phyloP scores from a whole-genome alignment of 805 yeast species.

The Saturnispora zaruensis region DNA sequence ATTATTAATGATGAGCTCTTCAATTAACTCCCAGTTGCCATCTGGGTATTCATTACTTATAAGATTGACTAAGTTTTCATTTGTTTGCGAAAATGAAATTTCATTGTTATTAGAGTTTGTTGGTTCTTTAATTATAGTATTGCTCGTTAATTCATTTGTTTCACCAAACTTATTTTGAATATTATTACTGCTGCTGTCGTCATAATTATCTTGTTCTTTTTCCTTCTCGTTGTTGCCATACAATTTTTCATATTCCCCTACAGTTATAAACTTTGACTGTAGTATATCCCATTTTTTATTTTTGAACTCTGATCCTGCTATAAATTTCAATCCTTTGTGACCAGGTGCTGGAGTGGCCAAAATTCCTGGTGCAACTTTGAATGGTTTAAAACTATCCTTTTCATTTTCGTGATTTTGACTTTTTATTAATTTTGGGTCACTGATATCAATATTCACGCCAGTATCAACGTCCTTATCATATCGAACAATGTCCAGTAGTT shows the following conservation, averaged over 20 bases:
- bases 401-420: background rate
- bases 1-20: slow-evolving; percentile 30
- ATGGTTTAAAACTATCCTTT: background rate
- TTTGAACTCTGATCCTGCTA: slow-evolving; percentile 26
- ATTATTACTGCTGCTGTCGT: slow-evolving; percentile 6
- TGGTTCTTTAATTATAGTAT: slow-evolving; percentile 3
- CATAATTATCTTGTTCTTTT: slow-evolving; percentile 18
- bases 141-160: slow-evolving; percentile 1
- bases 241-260: slow-evolving; percentile 13
- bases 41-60: slow-evolving; percentile 36
- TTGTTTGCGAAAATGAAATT: slow-evolving; percentile 41
- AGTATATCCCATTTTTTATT: slow-evolving; percentile 25
- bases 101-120: background rate
- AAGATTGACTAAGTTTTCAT: slow-evolving; percentile 35
- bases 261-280: slow-evolving; percentile 20
- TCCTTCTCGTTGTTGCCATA: slow-evolving; percentile 1
- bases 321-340: slow-evolving; percentile 24
- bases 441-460: background rate
- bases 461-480: background rate
- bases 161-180: slow-evolving; percentile 2
- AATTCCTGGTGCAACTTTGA: slow-evolving; percentile 6
- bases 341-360: slow-evolving; percentile 9
- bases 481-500: slow-evolving; percentile 6
- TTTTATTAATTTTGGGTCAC: background rate
- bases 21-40: slow-evolving; percentile 36